Percentiles rank a stretch among this genome's conserved stretches.
phyloP scores from a whole-genome alignment of 2,329 filamentous ascomycete genomes.

The Aureobasidium leucospermi region DNA sequence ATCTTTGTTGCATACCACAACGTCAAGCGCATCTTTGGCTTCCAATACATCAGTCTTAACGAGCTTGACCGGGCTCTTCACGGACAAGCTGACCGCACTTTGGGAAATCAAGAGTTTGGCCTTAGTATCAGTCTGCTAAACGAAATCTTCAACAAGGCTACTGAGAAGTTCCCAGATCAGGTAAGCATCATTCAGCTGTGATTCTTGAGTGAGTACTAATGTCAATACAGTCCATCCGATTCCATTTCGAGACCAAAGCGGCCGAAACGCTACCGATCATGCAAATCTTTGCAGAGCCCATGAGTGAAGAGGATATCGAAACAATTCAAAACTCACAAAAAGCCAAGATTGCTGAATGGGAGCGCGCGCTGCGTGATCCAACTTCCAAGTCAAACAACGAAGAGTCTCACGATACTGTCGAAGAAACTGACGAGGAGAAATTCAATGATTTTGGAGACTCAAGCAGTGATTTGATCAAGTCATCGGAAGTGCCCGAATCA shows the following conservation, averaged over 20 bases:
- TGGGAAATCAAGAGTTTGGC: conserved; percentile 83
- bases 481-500: neutral
- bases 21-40: conserved; percentile 88
- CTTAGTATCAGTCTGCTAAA: conserved; percentile 73
- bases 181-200: conserved; percentile 25
- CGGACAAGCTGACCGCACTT: conserved; percentile 55
- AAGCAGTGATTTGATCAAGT: neutral
- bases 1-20: conserved; percentile 98
- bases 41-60: conserved; percentile 79
- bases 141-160: conserved; percentile 68
- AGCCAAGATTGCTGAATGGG: conserved; percentile 60
- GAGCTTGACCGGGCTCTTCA: conserved; percentile 94
- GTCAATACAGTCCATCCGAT: conserved; percentile 53
- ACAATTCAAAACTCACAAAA: conserved; percentile 63
- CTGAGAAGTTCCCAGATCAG: conserved; percentile 63
- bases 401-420: neutral
- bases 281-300: conserved; percentile 84
- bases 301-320: conserved; percentile 64
- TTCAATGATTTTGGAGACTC: neutral
- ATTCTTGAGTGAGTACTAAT: conserved; percentile 13
- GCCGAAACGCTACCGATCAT: conserved; percentile 48
- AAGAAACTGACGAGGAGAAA: neutral
- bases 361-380: conserved; percentile 37
- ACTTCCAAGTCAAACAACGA: neutral
- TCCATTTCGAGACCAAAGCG: conserved; percentile 66